Percentiles rank a stretch among this genome's conserved stretches.
Evolutionary conservation across 2,329 filamentous ascomycete genomes (phyloP).

Genomic region (Domatiomyces globalis): DNA sequence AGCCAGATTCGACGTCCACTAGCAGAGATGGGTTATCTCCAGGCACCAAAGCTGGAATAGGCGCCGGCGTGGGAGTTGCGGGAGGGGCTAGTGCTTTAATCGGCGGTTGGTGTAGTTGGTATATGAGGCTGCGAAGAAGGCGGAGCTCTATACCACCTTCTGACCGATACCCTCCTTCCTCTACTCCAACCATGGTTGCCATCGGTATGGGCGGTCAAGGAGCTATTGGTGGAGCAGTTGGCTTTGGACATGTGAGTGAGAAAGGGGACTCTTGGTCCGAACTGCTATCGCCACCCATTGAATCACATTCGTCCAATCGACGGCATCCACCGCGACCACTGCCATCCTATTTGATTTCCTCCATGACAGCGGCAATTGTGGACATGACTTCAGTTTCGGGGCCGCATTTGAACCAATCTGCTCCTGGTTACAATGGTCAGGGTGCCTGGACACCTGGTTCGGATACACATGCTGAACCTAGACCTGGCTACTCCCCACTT

Average conservation of each 20-base stretch:
- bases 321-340: slow-evolving; percentile 10
- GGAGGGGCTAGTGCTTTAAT: slow-evolving; percentile 14
- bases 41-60: slow-evolving; percentile 17
- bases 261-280: slow-evolving; percentile 14
- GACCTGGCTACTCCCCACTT: not conserved
- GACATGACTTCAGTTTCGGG: slow-evolving; percentile 6
- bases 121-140: slow-evolving; percentile 11
- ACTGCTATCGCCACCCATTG: slow-evolving; percentile 10
- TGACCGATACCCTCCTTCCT: slow-evolving; percentile 10
- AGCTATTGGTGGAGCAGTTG: slow-evolving; percentile 8
- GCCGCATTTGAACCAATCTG: slow-evolving; percentile 8
- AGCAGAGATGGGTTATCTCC: slow-evolving; percentile 8
- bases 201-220: slow-evolving; percentile 8
- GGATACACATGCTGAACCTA: not conserved
- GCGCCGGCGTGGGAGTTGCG: slow-evolving; percentile 12
- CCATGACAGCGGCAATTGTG: slow-evolving; percentile 3
- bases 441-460: not conserved
- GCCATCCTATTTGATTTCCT: slow-evolving; percentile 10
- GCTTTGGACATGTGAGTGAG: slow-evolving; percentile 7
- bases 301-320: slow-evolving; percentile 1
- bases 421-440: slow-evolving; percentile 8
- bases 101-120: slow-evolving; percentile 15
- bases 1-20: slow-evolving; percentile 1
- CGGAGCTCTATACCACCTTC: slow-evolving; percentile 8
- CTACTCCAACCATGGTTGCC: slow-evolving; percentile 4